Base-by-base conservation (phyloP, 371 early-diverging fungal genomes). In the Blakeslea trispora region DNA sequence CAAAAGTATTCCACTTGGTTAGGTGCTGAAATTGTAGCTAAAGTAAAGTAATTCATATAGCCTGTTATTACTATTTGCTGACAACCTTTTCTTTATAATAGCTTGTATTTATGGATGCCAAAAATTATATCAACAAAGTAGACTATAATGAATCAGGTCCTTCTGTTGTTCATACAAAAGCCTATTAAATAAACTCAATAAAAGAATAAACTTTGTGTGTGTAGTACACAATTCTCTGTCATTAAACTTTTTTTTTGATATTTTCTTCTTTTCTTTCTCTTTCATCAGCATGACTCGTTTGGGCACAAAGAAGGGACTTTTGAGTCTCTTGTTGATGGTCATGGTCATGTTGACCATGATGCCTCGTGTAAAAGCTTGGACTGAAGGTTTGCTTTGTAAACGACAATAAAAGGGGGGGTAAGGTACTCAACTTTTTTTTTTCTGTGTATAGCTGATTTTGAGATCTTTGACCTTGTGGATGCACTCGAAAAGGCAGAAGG, bases 391-490 rank as follows among this genome's bases (percentile, higher is more conserved):
- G 37, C 19, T 18, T 21, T 46, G 6, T 28, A 22, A 23, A n/a
- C 18, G 45, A n/a, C n/a, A n/a, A n/a, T n/a, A n/a, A n/a, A n/a
- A n/a, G n/a, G n/a, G n/a, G n/a, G n/a, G n/a, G n/a, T n/a, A n/a
- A 17, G 17, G 14, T 44, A 5, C 8, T 18, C 8, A 0, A 14
- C 11, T 19, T 45, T n/a, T 40, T 9, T 55, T 24, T 44, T n/a
- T 45, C 28, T 28, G 5, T 7, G 18, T 14, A 13, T 59, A 79
- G 80, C 71, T 23, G 92, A 92, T 70, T 88, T 86, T 66, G 91
- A 91, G 72, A 92, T 92, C 59, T 92, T 92, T 72, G 91, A 91
- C 72, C 81, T 92, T 40, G 86, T 88, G 34, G 91, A 92, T 68
- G 84, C 85, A 39, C 74, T 92, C 49, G 87, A 87, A 66, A 83